Evolutionary conservation across 345 rosid species (phyloP).

Genomic region (Gossypium thurberi): DNA sequence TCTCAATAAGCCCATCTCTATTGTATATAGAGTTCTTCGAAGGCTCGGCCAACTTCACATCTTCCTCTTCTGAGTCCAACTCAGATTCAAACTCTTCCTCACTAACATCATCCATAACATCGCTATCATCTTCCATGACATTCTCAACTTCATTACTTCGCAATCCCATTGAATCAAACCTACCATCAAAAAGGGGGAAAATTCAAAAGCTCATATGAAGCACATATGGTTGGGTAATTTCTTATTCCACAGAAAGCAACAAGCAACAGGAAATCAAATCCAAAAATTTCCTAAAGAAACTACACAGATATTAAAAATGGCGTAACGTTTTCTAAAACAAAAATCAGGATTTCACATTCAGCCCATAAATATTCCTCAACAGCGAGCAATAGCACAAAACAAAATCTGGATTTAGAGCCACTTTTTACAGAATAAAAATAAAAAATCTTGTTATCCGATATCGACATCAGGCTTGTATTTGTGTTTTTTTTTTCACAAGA

Average conservation of each 20-base stretch:
- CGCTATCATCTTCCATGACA: slow-evolving; percentile 24
- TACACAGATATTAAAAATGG: not conserved
- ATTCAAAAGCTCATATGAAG: not conserved
- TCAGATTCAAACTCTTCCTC: slow-evolving; percentile 42
- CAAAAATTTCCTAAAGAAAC: not conserved
- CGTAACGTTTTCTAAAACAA: not conserved
- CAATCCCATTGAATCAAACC: not conserved
- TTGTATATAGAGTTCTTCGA: slow-evolving; percentile 48
- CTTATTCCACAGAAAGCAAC: not conserved
- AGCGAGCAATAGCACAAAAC: no score
- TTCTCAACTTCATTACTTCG: not conserved
- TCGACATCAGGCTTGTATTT: not conserved
- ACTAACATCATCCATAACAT: slow-evolving; percentile 33
- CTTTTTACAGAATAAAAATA: not conserved
- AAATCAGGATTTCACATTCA: not conserved
- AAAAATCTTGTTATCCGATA: no score
- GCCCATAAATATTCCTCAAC: no score
- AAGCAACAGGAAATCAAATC: not conserved
- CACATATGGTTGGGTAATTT: no score
- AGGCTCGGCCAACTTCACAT: slow-evolving; percentile 53
- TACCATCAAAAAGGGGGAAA: not conserved
- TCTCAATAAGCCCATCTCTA: slow-evolving; percentile 63
- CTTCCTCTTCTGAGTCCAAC: slow-evolving; percentile 60
- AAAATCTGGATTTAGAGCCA: not conserved
- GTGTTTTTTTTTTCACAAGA: not conserved